Percentiles rank a stretch among this genome's conserved stretches.
These are phyloP conservation scores for Serendipita vermifera DNA, from an alignment of 768 basidiomycete species.

Conservation along the genomic window DNA sequence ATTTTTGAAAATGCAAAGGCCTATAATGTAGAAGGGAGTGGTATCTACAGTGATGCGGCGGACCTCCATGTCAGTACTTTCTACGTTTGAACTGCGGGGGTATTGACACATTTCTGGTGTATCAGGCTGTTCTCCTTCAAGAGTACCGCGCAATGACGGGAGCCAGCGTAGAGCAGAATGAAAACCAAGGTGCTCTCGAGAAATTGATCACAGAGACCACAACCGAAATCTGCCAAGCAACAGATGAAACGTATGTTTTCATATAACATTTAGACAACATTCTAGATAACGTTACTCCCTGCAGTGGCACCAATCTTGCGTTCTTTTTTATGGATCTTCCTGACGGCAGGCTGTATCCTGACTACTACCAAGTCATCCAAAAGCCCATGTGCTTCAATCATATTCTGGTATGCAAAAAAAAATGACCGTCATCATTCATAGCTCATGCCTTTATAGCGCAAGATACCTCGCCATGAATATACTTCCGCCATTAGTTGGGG, in stretches of 20 bases:
- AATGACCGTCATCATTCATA: background rate
- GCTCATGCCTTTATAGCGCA: conserved; percentile 42
- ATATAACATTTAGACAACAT: conserved; percentile 60
- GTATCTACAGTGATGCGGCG: conserved; percentile 73
- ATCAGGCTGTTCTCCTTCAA: conserved; percentile 35
- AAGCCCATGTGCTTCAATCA: conserved; percentile 65
- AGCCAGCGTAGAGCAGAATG: conserved; percentile 33
- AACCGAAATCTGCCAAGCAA: conserved; percentile 30
- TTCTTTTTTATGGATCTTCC: conserved; percentile 2
- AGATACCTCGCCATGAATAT: conserved; percentile 71
- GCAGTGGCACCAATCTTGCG: conserved; percentile 41
- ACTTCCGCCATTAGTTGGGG: conserved; percentile 53
- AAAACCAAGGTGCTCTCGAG: conserved; percentile 44
- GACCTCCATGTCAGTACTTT: conserved; percentile 49
- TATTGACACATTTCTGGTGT: conserved; percentile 11
- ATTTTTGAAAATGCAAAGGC: conserved; percentile 71
- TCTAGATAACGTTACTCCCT: background rate
- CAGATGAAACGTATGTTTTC: conserved; percentile 55
- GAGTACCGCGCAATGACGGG: conserved; percentile 37
- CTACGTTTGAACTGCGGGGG: background rate
- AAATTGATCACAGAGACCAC: conserved; percentile 14
- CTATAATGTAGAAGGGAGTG: conserved; percentile 70
- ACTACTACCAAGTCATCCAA: conserved; percentile 70
- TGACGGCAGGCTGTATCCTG: conserved; percentile 47
- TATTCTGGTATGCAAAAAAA: conserved; percentile 47